These are phyloP conservation scores for Zygoascus biomembranicola DNA, from an alignment of 805 yeast species.

Conservation along the genomic window DNA sequence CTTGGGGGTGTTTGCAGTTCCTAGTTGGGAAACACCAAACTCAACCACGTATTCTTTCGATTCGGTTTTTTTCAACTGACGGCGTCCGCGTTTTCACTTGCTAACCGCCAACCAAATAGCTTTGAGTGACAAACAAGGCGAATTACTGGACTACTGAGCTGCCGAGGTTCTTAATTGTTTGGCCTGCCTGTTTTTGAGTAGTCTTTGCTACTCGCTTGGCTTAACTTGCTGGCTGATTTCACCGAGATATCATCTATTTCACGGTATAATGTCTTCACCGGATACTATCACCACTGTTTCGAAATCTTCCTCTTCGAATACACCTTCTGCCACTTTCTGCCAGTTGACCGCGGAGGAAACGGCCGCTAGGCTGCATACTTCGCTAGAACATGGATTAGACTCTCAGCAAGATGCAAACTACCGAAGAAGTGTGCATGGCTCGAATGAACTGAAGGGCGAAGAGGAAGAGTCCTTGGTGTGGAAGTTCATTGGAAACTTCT, in stretches of 20 bases:
- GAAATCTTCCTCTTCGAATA: conserved; percentile 2
- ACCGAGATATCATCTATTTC: not conserved
- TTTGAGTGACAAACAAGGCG: too few species aligned
- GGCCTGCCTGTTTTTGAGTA: too few species aligned
- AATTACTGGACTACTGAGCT: too few species aligned
- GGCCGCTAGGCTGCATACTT: conserved; percentile 52
- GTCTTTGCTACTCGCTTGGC: too few species aligned
- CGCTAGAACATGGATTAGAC: conserved; percentile 50
- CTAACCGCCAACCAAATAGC: too few species aligned
- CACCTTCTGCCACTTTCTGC: conserved; percentile 62
- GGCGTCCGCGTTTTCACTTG: not conserved
- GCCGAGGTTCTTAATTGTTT: too few species aligned
- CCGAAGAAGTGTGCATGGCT: conserved; percentile 69
- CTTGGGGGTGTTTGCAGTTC: not conserved
- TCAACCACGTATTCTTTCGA: not conserved
- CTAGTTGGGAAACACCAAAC: not conserved
- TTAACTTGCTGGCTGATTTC: too few species aligned
- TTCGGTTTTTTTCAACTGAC: not conserved
- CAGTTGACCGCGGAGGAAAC: conserved; percentile 60
- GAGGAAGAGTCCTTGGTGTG: conserved; percentile 65
- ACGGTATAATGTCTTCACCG: not conserved
- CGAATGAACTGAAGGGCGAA: conserved; percentile 67
- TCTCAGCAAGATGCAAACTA: conserved; percentile 62
- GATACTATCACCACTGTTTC: not conserved
- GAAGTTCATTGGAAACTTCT: conserved; percentile 72